Base-by-base conservation (phyloP, 1,284 basidiomycete genomes). In the Phlebopus sp. region DNA sequence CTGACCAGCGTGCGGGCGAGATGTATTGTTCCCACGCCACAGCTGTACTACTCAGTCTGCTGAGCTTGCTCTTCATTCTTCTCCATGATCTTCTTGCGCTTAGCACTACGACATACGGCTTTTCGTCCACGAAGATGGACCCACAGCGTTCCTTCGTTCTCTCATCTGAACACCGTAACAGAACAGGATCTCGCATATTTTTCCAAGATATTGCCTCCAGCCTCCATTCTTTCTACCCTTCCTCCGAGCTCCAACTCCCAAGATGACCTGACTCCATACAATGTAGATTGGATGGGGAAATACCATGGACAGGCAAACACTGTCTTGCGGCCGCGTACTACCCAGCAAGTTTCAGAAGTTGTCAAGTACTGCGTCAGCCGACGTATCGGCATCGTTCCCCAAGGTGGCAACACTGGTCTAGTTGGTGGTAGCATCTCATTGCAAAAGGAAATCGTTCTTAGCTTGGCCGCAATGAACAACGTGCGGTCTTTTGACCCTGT, bases 221-320 rank as follows among this genome's bases (percentile, higher is more conserved):
- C 76, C 8, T 76, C 82, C 35, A 77, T 90, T 49, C 69, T 90
- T 18, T 84, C 87, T 25, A 84, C 84, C 11, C 72, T 86, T 5
- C 59, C 79, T 29, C 76, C 84, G 11, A 56, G 57, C 36, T 68
- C 76, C 5, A 60, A 69, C 14, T 51, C 77, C 13, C 42, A 71
- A 3, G 81, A 86, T 10, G 95, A 97, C 56, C 78, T 98, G 30
- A 78, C 80, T 15, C 75, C 71, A 0, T 97, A 81, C 77, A 99
- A 99, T 69, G 77, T 82, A 58, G 96, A 99, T 68, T 99, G 96
- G 96, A 94, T 98, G 90, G 87, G 90, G 63, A 97, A 97, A 70
- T 98, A 97, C 67, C 79, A 81, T 50, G 97, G 96, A 17, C 72
- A 78, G 34, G 83, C 91, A 17, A 82, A 83, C 25, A 89, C 93